phyloP scores from a whole-genome alignment of 805 yeast species.

The Tetrapisispora iriomotensis region DNA sequence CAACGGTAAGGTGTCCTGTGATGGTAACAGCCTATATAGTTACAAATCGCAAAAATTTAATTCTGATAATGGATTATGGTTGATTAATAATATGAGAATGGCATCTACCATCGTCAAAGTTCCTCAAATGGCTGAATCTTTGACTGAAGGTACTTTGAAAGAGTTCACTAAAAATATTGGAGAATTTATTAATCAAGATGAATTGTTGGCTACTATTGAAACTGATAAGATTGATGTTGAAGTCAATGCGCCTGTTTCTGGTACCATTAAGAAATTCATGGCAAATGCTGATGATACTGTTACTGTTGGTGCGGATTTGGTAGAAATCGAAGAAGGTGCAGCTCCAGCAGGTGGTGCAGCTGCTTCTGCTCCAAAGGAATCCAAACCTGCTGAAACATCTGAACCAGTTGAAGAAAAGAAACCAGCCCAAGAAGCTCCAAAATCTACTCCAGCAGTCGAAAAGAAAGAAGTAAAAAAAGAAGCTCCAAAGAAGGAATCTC shows the following conservation, averaged over 20 bases:
- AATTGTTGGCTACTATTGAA: slow-evolving; percentile 91
- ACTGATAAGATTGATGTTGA: slow-evolving; percentile 97
- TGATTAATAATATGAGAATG: slow-evolving; percentile 17
- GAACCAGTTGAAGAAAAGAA: slow-evolving; percentile 4
- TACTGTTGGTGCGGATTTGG: slow-evolving; percentile 87
- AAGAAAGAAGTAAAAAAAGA: slow-evolving; percentile 8
- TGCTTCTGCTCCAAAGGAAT: slow-evolving; percentile 21
- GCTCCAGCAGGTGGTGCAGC: slow-evolving; percentile 51
- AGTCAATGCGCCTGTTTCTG: slow-evolving; percentile 88
- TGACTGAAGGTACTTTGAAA: slow-evolving; percentile 90
- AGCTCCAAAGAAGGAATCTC: slow-evolving; percentile 21
- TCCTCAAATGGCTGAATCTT: slow-evolving; percentile 97
- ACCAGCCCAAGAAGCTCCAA: slow-evolving; percentile 10
- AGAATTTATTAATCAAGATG: slow-evolving; percentile 78
- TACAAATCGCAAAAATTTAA: no score
- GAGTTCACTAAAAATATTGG: slow-evolving; percentile 68
- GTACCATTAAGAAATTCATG: slow-evolving; percentile 76
- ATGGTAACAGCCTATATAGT: no score
- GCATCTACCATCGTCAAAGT: slow-evolving; percentile 61
- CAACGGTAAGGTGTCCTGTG: not conserved
- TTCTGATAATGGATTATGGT: not conserved
- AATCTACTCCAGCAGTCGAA: slow-evolving; percentile 8
- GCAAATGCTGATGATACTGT: slow-evolving; percentile 87
- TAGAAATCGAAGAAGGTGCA: slow-evolving; percentile 70
- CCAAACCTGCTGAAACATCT: slow-evolving; percentile 13